Base-by-base conservation (phyloP, 2,329 filamentous ascomycete species). In the Nigrospora sphaerica region DNA sequence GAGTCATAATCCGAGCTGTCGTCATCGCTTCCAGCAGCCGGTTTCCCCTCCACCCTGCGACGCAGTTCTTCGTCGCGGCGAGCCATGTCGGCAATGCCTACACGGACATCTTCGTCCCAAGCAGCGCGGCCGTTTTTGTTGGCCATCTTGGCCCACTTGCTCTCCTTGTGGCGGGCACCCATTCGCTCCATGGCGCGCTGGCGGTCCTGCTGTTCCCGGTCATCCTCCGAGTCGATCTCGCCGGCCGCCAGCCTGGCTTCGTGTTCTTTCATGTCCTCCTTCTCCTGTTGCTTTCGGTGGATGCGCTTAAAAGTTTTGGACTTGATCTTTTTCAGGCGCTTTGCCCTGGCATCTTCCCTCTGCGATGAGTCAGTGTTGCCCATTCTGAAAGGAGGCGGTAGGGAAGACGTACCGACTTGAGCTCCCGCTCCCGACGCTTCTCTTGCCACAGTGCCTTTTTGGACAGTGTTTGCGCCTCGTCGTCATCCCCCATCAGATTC, bases 251-350 rank as follows among this genome's bases (percentile, higher is more conserved):
- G 74, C 65, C 74, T 73, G 46, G 59, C 75, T 59, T 77, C 74
- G 16, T 67, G 68, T 14, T 70, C 64, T 14, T 75, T 77, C 60
- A 73, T 69, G 63, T 82, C 65, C 50, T 80, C 63, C 46, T 77
- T 71, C 54, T 76, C 66, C 55, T 72, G 58, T 64, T 83, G 87
- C 62, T 86, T 95, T 34, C 92, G 83, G 66, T 97, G 92, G 13
- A 97, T 85, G 39, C 91, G 85, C 46, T 92, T 87, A 63, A 95
- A 98, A 0, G 90, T 81, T 66, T 96, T 98, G 63, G 88, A 95
- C 75, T 98, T 98, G 71, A 98, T 98, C 73, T 97, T 97, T 71
- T 96, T 95, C 68, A 98, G 89, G 19, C 93, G 85, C 68, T 91
- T 95, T 9, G 90, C 81, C 47, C 90, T 85, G 38, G 90, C 84